phyloP scores from a whole-genome alignment of 108 stramenopile genomes.

The Nitzschia inconspicua region DNA sequence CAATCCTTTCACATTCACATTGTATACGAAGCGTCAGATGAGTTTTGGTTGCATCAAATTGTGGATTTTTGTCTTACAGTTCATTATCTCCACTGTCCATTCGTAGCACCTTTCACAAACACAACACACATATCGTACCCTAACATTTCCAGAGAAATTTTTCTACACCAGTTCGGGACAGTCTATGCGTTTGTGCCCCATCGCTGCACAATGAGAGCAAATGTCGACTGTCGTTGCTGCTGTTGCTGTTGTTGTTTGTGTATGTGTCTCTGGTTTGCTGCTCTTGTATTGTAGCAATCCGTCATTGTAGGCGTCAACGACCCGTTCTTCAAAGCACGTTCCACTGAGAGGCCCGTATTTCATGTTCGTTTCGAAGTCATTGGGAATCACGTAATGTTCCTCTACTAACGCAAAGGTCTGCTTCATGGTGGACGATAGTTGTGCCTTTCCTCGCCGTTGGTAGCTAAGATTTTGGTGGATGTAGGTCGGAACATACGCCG shows the following conservation, averaged over 20 bases:
- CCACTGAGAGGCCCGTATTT: slow-evolving; percentile 63
- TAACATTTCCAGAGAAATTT: no score
- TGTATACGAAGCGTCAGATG: no score
- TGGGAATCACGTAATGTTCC: slow-evolving; percentile 54
- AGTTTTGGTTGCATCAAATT: no score
- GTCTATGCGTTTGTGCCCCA: slow-evolving; percentile 41
- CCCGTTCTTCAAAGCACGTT: slow-evolving; percentile 68
- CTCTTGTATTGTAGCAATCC: slow-evolving; percentile 26
- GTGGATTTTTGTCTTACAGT: no score
- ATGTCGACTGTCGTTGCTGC: slow-evolving; percentile 17
- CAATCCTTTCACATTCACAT: no score
- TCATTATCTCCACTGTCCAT: neutral
- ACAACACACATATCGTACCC: neutral
- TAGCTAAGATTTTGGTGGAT: slow-evolving; percentile 63
- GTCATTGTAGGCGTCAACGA: slow-evolving; percentile 57
- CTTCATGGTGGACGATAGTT: slow-evolving; percentile 20
- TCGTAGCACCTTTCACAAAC: neutral
- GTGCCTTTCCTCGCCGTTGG: slow-evolving; percentile 37
- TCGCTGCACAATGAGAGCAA: slow-evolving; percentile 35
- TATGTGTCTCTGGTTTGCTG: neutral
- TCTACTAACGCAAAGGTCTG: slow-evolving; percentile 49
- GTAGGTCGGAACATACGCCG: slow-evolving; percentile 41
- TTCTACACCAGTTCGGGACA: slow-evolving; percentile 39
- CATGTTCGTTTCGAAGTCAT: slow-evolving; percentile 49
- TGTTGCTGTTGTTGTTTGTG: neutral